Evolutionary conservation across 1,284 basidiomycete species (phyloP), one percentile per base, ranked within the genome.

Genomic region (Leccinum glutinopallens): DNA sequence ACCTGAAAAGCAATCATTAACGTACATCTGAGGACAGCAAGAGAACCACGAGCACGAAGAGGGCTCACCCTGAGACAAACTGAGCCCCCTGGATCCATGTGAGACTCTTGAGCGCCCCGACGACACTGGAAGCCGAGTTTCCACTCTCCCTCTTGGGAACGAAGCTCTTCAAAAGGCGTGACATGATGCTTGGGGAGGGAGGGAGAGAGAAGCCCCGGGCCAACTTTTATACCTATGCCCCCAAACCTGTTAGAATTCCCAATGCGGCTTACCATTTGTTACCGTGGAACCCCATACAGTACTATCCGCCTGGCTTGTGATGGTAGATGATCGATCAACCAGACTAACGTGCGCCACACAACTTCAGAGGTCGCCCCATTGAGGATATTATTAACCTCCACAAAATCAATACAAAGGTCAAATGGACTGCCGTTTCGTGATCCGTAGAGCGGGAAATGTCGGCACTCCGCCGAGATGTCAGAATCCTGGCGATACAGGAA

Each of bases 21-120:
- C 58, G 15, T 32, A n/a, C 25, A 10, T 29, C 5, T 22, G 39
- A 56, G 2, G 37, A 54, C 12, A 29, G 29, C n/a, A 51, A 64
- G 43, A 63, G 19, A 22, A 43, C 2, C 4, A 32, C 9, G 37
- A 25, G 51, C 7, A 25, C 10, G 6, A 39, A 72, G 4, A 37
- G 55, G 39, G 2, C 79, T 35, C 75, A 88, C 87, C 89, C 89
- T n/a, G 83, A 82, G 65, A 81, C 78, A 70, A 90, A 86, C 70
- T 87, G 84, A 6, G 83, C 83, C 80, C 81, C 81, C 65, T 87
- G 84, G 17, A 84, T 67, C 73, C 70, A 78, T 1, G 83, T 84
- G 33, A 87, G 71, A 12, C 66, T 69, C 37, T 65, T 71, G 33
- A 87, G 67, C 5, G 80, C 81, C 1, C 70, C 65, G 15, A 81